These are phyloP conservation scores for Myriosclerotinia scirpicola DNA, from an alignment of 2,329 filamentous ascomycete genomes.

Conservation along the genomic window DNA sequence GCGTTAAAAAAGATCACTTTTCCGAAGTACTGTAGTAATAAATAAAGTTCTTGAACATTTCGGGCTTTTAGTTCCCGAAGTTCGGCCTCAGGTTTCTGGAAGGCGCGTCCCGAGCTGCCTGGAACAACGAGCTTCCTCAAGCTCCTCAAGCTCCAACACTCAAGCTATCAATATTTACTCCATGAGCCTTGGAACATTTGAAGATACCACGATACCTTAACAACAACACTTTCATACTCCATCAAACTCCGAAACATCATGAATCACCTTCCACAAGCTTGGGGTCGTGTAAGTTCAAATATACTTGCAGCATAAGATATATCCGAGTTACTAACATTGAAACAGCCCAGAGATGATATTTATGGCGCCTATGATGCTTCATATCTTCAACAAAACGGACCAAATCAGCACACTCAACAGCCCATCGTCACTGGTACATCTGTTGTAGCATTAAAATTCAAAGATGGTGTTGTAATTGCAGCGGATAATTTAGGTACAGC, in stretches of 20 bases:
- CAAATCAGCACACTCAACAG: constrained; percentile 84
- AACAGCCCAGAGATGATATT: constrained; percentile 90
- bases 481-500: constrained; percentile 86
- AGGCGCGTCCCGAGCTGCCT: constrained; percentile 25
- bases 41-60: constrained; percentile 7
- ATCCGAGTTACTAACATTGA: constrained; percentile 41
- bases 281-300: constrained; percentile 62
- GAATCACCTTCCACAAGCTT: constrained; percentile 72
- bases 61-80: constrained; percentile 8
- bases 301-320: constrained; percentile 19
- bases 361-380: constrained; percentile 92
- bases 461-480: constrained; percentile 92
- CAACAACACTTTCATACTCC: background rate
- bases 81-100: constrained; percentile 18
- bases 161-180: constrained; percentile 8
- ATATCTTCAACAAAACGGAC: constrained; percentile 70
- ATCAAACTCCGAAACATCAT: constrained; percentile 44
- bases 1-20: background rate
- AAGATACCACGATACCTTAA: constrained; percentile 14
- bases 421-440: constrained; percentile 97
- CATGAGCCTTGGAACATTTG: constrained; percentile 17
- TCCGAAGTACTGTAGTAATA: background rate
- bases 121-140: constrained; percentile 19
- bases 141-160: constrained; percentile 23
- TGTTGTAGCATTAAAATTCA: constrained; percentile 92